Conservation (phyloP, 2,329 filamentous ascomycete genomes). For the Aspergillus quadrilineatus region DNA sequence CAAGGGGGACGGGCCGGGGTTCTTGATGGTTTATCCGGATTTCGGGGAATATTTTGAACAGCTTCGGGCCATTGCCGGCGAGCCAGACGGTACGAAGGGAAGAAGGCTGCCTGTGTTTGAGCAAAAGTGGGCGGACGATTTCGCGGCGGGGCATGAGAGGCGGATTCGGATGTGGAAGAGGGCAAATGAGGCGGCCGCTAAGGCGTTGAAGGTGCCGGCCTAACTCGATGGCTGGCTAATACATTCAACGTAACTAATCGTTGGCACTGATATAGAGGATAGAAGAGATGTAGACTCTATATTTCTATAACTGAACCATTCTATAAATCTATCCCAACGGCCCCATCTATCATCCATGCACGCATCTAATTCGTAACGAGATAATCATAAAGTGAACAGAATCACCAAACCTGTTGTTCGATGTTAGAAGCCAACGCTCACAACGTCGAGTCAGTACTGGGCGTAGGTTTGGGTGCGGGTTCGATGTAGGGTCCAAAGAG, state of each 20-base stretch:
- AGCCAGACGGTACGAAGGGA: constrained; percentile 41
- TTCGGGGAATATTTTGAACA: constrained; percentile 66
- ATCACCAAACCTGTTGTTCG: background rate
- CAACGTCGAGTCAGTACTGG: background rate
- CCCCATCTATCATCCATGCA: background rate
- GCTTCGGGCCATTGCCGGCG: constrained; percentile 43
- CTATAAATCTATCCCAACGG: background rate
- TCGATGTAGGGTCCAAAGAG: background rate
- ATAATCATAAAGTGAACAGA: background rate
- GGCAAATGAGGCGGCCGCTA: constrained; percentile 40
- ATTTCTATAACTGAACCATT: too few species aligned
- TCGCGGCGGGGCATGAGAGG: constrained; percentile 55
- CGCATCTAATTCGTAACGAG: background rate
- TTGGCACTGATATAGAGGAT: too few species aligned
- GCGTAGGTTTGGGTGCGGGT: background rate
- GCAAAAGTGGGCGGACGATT: constrained; percentile 42
- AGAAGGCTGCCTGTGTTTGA: constrained; percentile 46
- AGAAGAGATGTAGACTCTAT: too few species aligned
- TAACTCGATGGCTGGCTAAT: too few species aligned
- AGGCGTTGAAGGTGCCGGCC: too few species aligned
- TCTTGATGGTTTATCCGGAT: constrained; percentile 59
- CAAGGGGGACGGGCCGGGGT: constrained; percentile 58
- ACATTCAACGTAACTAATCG: too few species aligned
- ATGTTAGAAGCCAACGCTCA: constrained; percentile 7
- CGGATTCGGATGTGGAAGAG: constrained; percentile 60